A percentile compares a stretch with the other conserved stretches of the same genome.
These are phyloP conservation scores for Talaromyces pinophilus DNA, from an alignment of 2,329 filamentous ascomycete genomes.

Conservation along the genomic window DNA sequence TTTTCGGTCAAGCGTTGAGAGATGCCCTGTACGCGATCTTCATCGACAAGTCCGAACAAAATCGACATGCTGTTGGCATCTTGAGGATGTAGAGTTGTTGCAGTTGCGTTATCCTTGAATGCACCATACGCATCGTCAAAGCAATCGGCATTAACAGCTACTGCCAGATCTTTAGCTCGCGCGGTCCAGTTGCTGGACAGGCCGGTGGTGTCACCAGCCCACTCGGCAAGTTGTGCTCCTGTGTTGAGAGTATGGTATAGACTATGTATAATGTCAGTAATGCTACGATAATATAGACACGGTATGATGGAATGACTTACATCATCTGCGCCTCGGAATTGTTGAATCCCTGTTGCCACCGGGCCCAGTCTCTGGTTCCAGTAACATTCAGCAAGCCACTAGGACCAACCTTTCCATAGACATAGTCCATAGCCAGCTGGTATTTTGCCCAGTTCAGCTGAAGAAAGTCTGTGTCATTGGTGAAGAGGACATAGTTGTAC, in stretches of 20 bases:
- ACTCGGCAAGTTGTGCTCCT: constrained; percentile 54
- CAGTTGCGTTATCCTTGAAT: constrained; percentile 57
- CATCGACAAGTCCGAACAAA: constrained; percentile 49
- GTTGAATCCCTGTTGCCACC: constrained; percentile 53
- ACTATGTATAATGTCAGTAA: constrained; percentile 24
- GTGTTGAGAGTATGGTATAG: constrained; percentile 58
- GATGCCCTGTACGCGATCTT: constrained; percentile 43
- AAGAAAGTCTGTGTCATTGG: constrained; percentile 55
- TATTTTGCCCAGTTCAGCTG: constrained; percentile 53
- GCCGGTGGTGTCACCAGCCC: constrained; percentile 46
- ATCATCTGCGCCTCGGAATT: constrained; percentile 57
- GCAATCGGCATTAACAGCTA: constrained; percentile 50
- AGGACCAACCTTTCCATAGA: constrained; percentile 47
- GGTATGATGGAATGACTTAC: constrained; percentile 25
- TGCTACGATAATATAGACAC: not conserved
- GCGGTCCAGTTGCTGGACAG: constrained; percentile 46
- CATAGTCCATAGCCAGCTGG: constrained; percentile 49
- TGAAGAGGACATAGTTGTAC: constrained; percentile 60
- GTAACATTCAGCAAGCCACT: constrained; percentile 54
- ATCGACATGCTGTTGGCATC: constrained; percentile 61
- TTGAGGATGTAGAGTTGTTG: constrained; percentile 58
- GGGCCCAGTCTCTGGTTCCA: constrained; percentile 54
- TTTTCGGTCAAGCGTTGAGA: constrained; percentile 51
- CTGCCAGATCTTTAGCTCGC: constrained; percentile 46
- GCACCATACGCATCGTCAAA: constrained; percentile 54